Evolutionary conservation across 1,284 basidiomycete genomes (phyloP).

Genomic region (Gomphus sp.): DNA sequence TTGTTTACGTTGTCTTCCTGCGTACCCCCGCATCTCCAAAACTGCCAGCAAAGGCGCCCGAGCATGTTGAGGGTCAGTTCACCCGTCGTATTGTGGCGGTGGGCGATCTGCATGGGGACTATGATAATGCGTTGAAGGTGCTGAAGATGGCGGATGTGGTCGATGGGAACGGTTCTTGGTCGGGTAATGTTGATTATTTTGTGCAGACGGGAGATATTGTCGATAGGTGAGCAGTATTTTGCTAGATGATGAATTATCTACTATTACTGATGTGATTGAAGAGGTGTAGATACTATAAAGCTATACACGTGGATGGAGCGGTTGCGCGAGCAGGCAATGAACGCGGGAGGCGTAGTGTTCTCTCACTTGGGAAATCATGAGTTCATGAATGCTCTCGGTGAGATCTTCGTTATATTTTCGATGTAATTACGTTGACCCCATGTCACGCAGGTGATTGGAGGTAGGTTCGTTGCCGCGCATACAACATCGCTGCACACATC

Average conservation of each 20-base stretch:
- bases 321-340: constrained; percentile 66
- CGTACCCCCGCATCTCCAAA: not conserved
- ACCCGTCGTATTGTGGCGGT: constrained; percentile 60
- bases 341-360: constrained; percentile 63
- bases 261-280: constrained; percentile 20
- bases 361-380: constrained; percentile 86
- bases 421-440: not conserved
- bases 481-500: not conserved
- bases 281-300: constrained; percentile 80
- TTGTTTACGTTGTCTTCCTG: not conserved
- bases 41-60: not conserved
- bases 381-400: constrained; percentile 83
- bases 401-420: constrained; percentile 12
- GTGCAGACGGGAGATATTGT: constrained; percentile 94
- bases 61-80: constrained; percentile 14
- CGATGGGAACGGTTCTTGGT: constrained; percentile 64
- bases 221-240: constrained; percentile 47
- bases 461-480: constrained; percentile 27
- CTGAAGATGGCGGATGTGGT: constrained; percentile 71
- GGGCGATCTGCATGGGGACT: constrained; percentile 76
- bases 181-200: constrained; percentile 68
- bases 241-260: not conserved
- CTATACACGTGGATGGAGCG: constrained; percentile 77
- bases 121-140: constrained; percentile 62
- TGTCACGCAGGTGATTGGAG: constrained; percentile 67